These are phyloP conservation scores for Aspergillus ustus DNA, from an alignment of 2,329 filamentous ascomycete genomes.

Conservation along the genomic window DNA sequence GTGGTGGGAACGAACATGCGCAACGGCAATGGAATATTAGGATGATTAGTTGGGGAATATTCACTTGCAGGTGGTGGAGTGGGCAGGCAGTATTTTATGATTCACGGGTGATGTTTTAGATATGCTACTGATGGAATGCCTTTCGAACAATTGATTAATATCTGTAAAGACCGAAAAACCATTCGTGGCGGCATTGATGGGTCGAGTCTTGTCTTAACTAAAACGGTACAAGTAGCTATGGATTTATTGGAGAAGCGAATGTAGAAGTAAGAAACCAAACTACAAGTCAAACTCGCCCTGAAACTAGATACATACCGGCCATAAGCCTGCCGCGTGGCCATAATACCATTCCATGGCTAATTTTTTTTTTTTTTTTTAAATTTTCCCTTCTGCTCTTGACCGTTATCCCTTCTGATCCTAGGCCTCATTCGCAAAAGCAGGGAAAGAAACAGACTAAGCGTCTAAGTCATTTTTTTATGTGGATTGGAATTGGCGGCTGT, in stretches of 20 bases:
- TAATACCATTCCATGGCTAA: background rate
- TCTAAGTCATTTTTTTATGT: background rate
- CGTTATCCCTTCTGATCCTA: background rate
- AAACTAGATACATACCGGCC: background rate
- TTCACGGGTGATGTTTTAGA: background rate
- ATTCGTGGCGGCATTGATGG: background rate
- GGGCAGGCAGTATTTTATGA: background rate
- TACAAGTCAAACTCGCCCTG: background rate
- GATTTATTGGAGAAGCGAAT: constrained; percentile 3
- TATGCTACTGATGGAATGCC: background rate
- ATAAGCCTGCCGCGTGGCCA: background rate
- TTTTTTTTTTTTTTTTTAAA: background rate
- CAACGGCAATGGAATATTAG: constrained; percentile 42
- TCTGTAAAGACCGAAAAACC: background rate
- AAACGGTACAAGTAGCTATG: background rate
- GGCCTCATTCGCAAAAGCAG: background rate
- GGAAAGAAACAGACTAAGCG: background rate
- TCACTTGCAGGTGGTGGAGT: background rate
- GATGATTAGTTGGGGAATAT: background rate
- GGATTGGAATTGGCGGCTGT: background rate
- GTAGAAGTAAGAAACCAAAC: background rate
- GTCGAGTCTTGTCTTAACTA: background rate
- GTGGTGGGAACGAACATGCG: constrained; percentile 43
- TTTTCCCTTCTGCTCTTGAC: background rate
- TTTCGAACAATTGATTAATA: background rate